Evolutionary conservation across 441 rosid genomes (phyloP).

Genomic region (Metrosideros polymorpha): DNA sequence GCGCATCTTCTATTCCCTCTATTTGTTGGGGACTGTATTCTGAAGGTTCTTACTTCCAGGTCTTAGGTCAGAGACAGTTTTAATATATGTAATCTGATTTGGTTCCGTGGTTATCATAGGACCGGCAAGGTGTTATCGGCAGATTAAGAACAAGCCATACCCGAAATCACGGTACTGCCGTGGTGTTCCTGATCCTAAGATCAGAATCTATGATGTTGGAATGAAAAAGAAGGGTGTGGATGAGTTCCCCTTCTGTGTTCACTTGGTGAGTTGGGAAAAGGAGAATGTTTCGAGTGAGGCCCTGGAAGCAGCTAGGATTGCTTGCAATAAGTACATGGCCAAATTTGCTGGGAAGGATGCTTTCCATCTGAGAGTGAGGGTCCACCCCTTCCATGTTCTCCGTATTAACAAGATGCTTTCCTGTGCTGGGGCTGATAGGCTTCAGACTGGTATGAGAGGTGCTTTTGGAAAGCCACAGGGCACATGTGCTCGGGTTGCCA

Average conservation of each 20-base stretch:
- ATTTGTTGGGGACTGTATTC: neutral
- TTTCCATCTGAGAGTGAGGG: conserved; percentile 10
- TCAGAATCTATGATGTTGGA: conserved; percentile 28
- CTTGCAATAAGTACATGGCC: conserved; percentile 14
- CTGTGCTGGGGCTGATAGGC: conserved; percentile 13
- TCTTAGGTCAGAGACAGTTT: neutral
- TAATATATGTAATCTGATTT: neutral
- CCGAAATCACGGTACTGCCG: conserved; percentile 13
- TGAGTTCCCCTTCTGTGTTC: conserved; percentile 29
- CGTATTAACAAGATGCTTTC: conserved; percentile 14
- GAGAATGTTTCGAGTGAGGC: conserved; percentile 12
- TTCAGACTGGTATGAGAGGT: conserved; percentile 14
- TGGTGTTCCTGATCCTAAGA: conserved; percentile 15
- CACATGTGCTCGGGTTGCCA: conserved; percentile 7
- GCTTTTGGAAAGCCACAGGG: conserved; percentile 16
- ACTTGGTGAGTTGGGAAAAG: conserved; percentile 10
- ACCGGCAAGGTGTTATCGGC: conserved; percentile 15
- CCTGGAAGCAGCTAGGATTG: conserved; percentile 12
- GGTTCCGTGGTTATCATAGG: neutral
- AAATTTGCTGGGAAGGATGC: conserved; percentile 14
- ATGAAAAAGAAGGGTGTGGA: conserved; percentile 36
- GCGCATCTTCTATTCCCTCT: neutral
- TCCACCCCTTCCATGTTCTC: conserved; percentile 14
- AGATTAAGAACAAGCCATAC: conserved; percentile 15
- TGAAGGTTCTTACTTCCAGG: neutral